Base-by-base conservation (phyloP, 441 rosid species). In the Syzygium malaccense region DNA sequence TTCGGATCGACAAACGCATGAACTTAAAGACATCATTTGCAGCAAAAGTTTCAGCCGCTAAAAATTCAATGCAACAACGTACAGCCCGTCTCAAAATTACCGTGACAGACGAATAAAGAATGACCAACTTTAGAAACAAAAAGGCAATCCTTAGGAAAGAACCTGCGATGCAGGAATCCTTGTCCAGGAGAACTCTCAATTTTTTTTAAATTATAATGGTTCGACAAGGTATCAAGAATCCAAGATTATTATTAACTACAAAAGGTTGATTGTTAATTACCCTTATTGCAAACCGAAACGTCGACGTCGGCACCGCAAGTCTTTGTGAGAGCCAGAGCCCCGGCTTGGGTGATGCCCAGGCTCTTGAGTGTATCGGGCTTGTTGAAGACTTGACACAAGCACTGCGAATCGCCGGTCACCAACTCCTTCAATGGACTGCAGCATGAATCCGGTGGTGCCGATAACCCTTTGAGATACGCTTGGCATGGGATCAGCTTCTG, bases 401-500 rank as follows among this genome's bases (percentile, higher is more conserved):
- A 86, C 41, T 41, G 55, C 15, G 80, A 28, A 20, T 86, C 80
- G 28, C 78, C 15, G 55, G 78, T 28, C 55, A 86, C 56, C 33
- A 49, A 45, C 55, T 62, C 78, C 58, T 66, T 86, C 78, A 86
- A 62, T 14, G 88, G 88, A 57, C n/a, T 10, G 55, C 88, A 86
- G 78, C 88, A 86, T 17, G 88, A 57, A 58, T 60, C 88, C 25
- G 80, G 88, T 5, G 88, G 88, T 26, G 71, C 30, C 56, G 88
- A 48, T 30, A 48, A 30, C 55, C 54, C 88, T 23, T 30, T 30
- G 75, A 86, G 78, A 32, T 86, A 62, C 0, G 37, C 32, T 64
- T 86, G 49, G 78, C 88, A 86, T 14, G 88, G 78, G 78, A 86
- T 86, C 37, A 86, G 88, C 78, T 86, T 60, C 78, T 86, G 55